Conservation (phyloP, 2,329 filamentous ascomycete species). For the Alternaria sp. region DNA sequence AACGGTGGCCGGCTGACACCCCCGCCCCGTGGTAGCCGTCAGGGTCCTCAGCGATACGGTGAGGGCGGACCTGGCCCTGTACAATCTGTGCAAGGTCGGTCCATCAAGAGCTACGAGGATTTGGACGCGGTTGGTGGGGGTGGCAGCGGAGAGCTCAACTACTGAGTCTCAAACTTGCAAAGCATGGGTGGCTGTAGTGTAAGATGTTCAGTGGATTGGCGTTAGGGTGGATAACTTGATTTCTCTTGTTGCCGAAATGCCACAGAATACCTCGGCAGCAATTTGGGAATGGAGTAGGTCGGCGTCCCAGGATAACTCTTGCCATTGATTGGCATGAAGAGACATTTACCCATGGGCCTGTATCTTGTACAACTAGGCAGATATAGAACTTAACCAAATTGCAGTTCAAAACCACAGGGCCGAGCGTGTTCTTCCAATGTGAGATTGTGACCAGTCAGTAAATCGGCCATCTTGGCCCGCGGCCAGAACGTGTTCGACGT, state of each 20-base stretch:
- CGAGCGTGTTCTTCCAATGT: not conserved
- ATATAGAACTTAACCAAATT: conserved; percentile 9
- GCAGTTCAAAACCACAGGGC: not conserved
- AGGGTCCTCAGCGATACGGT: conserved; percentile 71
- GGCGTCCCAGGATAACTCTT: conserved; percentile 14
- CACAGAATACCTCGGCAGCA: conserved; percentile 17
- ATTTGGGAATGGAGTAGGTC: conserved; percentile 6
- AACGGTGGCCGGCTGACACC: conserved; percentile 59
- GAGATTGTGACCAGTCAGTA: not conserved
- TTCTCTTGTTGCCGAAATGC: conserved; percentile 24
- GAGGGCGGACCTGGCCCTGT: conserved; percentile 82
- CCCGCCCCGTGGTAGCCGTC: conserved; percentile 59
- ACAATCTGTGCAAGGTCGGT: conserved; percentile 91
- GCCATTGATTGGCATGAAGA: conserved; percentile 8
- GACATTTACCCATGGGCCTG: conserved; percentile 3
- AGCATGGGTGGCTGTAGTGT: conserved; percentile 13
- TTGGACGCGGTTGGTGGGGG: conserved; percentile 75
- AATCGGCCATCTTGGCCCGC: conserved; percentile 7
- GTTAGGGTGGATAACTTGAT: conserved; percentile 21
- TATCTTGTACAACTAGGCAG: conserved; percentile 13
- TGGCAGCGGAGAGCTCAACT: conserved; percentile 87
- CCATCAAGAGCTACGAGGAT: conserved; percentile 96
- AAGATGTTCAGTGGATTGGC: conserved; percentile 25
- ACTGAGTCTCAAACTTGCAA: conserved; percentile 59
- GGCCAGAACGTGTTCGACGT: conserved; percentile 11